Percentiles rank a stretch among this genome's conserved stretches.
phyloP scores from a whole-genome alignment of 352 stramenopile genomes.

The Globisporangium middletonii region DNA sequence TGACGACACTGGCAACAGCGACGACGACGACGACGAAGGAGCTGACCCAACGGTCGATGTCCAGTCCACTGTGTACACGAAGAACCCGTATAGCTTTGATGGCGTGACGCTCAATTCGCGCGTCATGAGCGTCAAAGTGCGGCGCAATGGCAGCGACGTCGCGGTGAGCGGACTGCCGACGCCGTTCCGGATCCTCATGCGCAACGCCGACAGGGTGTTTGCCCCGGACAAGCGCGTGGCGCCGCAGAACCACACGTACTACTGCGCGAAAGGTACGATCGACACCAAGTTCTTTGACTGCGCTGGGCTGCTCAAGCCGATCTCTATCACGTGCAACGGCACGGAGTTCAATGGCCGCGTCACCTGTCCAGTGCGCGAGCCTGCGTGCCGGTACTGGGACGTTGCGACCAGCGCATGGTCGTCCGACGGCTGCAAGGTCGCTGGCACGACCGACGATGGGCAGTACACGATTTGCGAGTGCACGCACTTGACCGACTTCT shows the following conservation, averaged over 20 bases:
- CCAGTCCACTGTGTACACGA: slow-evolving; percentile 57
- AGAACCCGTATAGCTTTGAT: slow-evolving; percentile 58
- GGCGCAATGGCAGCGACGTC: slow-evolving; percentile 25
- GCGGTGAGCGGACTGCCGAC: slow-evolving; percentile 24
- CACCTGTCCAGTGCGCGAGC: slow-evolving; percentile 41
- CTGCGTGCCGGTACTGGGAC: slow-evolving; percentile 64
- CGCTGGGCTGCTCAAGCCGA: slow-evolving; percentile 23
- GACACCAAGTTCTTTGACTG: slow-evolving; percentile 58
- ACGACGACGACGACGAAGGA: slow-evolving; percentile 10
- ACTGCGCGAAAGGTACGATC: slow-evolving; percentile 35
- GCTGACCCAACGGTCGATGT: slow-evolving; percentile 45
- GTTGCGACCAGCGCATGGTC: slow-evolving; percentile 35
- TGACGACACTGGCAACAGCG: slow-evolving; percentile 2
- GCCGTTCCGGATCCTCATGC: slow-evolving; percentile 48
- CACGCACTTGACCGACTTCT: slow-evolving; percentile 71
- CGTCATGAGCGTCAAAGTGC: slow-evolving; percentile 58
- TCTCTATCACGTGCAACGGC: slow-evolving; percentile 46
- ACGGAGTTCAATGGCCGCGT: slow-evolving; percentile 39
- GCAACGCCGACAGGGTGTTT: slow-evolving; percentile 33
- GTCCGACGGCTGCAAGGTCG: slow-evolving; percentile 42
- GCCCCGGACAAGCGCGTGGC: slow-evolving; percentile 3
- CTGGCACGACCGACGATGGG: slow-evolving; percentile 46
- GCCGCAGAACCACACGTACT: slow-evolving; percentile 30
- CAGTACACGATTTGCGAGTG: slow-evolving; percentile 75
- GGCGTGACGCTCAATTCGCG: slow-evolving; percentile 42